phyloP scores from a whole-genome alignment of 345 rosid genomes.

The Capsella bursapastoris region DNA sequence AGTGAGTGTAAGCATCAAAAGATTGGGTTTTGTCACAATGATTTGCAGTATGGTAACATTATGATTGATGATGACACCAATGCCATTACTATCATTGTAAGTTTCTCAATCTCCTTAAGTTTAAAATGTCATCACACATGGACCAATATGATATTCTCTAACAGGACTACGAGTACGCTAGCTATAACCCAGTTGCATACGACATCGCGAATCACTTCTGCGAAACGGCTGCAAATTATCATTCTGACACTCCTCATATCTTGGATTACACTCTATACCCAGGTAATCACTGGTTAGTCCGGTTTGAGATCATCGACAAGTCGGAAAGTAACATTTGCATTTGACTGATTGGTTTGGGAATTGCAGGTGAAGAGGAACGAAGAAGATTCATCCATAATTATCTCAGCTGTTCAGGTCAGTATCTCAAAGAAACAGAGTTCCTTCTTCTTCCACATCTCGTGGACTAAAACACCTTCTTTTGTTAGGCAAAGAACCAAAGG shows the following conservation, averaged over 20 bases:
- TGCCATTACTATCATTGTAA: slow-evolving; percentile 73
- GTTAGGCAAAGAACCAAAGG: slow-evolving; percentile 54
- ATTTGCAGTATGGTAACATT: slow-evolving; percentile 89
- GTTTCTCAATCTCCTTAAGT: slow-evolving; percentile 27
- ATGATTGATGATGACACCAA: slow-evolving; percentile 88
- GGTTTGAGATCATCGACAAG: background rate
- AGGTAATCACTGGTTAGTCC: slow-evolving; percentile 46
- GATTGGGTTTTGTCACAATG: slow-evolving; percentile 90
- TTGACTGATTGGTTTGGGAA: slow-evolving; percentile 30
- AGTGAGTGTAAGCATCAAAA: slow-evolving; percentile 45
- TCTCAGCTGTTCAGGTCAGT: slow-evolving; percentile 55
- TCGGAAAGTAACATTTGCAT: background rate
- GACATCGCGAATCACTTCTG: slow-evolving; percentile 96
- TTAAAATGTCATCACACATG: background rate
- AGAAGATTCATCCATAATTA: slow-evolving; percentile 60
- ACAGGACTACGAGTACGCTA: slow-evolving; percentile 90
- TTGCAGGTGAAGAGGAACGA: slow-evolving; percentile 72
- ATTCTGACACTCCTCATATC: slow-evolving; percentile 82
- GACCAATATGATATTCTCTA: slow-evolving; percentile 19
- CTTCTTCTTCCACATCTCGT: slow-evolving; percentile 19
- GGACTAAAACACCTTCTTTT: slow-evolving; percentile 11
- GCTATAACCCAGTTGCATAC: slow-evolving; percentile 80
- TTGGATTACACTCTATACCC: slow-evolving; percentile 67
- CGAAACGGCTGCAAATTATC: slow-evolving; percentile 87
- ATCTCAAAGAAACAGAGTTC: background rate